Evolutionary conservation across 805 yeast genomes (phyloP).

Genomic region (Candida nanaspora): DNA sequence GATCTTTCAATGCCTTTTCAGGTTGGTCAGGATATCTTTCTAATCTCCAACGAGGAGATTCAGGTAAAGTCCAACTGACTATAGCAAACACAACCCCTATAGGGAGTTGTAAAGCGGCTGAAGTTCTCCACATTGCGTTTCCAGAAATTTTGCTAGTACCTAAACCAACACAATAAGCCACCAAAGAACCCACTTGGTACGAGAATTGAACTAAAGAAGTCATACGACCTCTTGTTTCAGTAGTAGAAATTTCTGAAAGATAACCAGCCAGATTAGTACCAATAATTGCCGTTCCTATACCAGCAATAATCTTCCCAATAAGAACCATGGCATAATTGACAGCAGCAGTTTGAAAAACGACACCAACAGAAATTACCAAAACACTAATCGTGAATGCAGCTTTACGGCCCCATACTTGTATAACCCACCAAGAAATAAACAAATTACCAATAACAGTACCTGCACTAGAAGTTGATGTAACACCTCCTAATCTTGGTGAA

Average conservation of each 20-base stretch:
- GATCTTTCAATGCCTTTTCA: not conserved
- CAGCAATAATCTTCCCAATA: not conserved
- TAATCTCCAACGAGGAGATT: not conserved
- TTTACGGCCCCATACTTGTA: not conserved
- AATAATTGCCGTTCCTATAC: not conserved
- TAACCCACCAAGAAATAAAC: not conserved
- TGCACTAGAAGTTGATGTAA: not conserved
- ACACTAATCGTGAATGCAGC: not conserved
- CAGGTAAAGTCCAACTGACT: not conserved
- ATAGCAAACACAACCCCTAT: not conserved
- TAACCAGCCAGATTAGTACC: not conserved
- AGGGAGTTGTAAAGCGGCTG: not conserved
- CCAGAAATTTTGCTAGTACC: not conserved
- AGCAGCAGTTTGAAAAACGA: not conserved
- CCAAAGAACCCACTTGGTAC: not conserved
- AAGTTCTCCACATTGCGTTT: not conserved
- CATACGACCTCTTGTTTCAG: not conserved
- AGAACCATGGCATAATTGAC: not conserved
- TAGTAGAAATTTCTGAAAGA: not conserved
- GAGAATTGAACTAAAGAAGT: not conserved
- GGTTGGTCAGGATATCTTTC: not conserved
- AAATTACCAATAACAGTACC: not conserved
- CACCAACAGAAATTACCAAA: not conserved
- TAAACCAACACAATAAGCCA: not conserved
- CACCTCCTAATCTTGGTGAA: not conserved